Evolutionary conservation across 495 filamentous ascomycete species (phyloP), one percentile per base, ranked within the genome.

Genomic region (Podospora tetraspora): DNA sequence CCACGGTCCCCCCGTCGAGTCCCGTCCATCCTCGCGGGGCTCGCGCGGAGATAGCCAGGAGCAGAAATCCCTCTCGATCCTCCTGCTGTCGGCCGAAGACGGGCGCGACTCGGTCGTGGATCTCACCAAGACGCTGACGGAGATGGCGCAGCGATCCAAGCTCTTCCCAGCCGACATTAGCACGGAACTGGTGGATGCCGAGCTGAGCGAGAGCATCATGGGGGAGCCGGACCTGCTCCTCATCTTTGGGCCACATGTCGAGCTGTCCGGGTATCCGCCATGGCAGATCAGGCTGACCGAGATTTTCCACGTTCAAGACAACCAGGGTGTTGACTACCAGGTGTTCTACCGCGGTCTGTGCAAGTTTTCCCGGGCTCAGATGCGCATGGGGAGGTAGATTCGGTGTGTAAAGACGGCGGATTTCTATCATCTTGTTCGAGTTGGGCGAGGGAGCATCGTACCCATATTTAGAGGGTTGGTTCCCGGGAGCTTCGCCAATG

Each of bases 271-370:
- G 9, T 99, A 97, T 78, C 95, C 95, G 27, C 95, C 95, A 2
- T 99, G 95, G 95, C 95, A 97, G 78, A 84, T 97, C 60, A 84
- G 95, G 43, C 79, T 99, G 69, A 97, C 94, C 1, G 95, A 99
- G 84, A 97, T 99, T 68, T 97, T 91, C 76, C 84, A 90, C 71
- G 82, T 89, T 19, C 83, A 82, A 68, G 90, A 93, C 71, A 89
- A 91, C 76, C 79, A 85, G 32, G 88, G 88, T 0, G 94, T 98
- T 19, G 93, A 91, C 64, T 99, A 99, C 78, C 94, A 97, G 75
- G 90, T 96, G 11, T 99, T 98, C 74, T 84, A 97, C 63, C 80
- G 90, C 57, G 93, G 88, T 1, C 77, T 99, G 73, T 89, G 91
- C 78, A 91, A 89, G 65, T 99, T 84, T 80, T 92, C 92, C 7